A percentile compares a stretch with the other conserved stretches of the same genome.
These are phyloP conservation scores for Fonsecaea monophora DNA, from an alignment of 2,329 filamentous ascomycete species.

Conservation along the genomic window DNA sequence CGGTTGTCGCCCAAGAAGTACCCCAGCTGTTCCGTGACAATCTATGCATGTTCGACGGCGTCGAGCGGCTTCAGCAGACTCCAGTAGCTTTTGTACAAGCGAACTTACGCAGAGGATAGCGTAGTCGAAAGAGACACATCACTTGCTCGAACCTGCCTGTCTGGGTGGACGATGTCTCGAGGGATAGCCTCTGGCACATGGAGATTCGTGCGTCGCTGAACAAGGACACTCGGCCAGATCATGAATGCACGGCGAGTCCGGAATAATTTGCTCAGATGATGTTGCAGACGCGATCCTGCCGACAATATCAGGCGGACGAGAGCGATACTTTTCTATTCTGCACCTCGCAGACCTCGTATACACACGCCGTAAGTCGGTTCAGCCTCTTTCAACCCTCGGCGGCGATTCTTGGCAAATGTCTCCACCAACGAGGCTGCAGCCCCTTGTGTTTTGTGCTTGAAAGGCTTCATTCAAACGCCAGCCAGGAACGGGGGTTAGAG, in stretches of 20 bases:
- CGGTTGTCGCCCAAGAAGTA: not conserved
- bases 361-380: too few species aligned
- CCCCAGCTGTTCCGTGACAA: not conserved
- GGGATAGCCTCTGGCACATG: not conserved
- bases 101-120: not conserved
- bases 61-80: not conserved
- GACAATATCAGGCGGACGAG: too few species aligned
- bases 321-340: too few species aligned
- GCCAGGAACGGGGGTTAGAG: not conserved
- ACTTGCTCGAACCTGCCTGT: not conserved
- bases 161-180: not conserved
- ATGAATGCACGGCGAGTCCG: not conserved
- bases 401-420: not conserved
- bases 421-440: constrained; percentile 5
- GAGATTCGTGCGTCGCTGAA: not conserved
- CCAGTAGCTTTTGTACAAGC: not conserved
- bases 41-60: not conserved
- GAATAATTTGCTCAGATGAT: too few species aligned
- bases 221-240: not conserved
- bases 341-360: too few species aligned
- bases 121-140: not conserved
- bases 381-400: too few species aligned
- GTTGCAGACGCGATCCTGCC: too few species aligned
- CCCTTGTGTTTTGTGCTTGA: not conserved
- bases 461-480: not conserved